A percentile compares a stretch with the other conserved stretches of the same genome.
Conservation (phyloP, 2,329 filamentous ascomycete species). For the Clonostachys chloroleuca region DNA sequence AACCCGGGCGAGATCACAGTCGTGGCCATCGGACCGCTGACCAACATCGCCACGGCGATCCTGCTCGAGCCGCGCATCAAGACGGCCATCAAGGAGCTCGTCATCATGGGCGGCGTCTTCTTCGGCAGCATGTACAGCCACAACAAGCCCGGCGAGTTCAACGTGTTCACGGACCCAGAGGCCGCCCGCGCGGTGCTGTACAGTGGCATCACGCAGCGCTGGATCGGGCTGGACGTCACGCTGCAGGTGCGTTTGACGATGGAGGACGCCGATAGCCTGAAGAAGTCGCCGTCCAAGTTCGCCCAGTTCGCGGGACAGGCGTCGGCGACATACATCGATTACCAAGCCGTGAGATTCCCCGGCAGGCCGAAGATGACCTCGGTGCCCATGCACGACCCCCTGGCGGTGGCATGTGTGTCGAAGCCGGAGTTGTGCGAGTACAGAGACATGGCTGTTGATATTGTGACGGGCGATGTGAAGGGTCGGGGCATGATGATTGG, state of each 20-base stretch:
- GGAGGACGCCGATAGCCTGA: constrained; percentile 1
- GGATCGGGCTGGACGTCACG: constrained; percentile 6
- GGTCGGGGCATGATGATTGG: constrained; percentile 4
- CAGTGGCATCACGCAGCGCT: constrained; percentile 4
- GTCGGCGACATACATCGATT: constrained; percentile 2
- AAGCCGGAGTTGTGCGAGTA: constrained; percentile 5
- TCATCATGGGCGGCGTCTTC: constrained; percentile 6
- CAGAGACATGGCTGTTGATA: constrained; percentile 2
- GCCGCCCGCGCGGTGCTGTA: constrained; percentile 4
- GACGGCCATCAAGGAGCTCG: constrained; percentile 4
- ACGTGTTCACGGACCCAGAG: constrained; percentile 6
- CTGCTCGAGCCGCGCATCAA: constrained; percentile 5
- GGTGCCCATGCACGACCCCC: constrained; percentile 4
- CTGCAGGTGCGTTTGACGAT: constrained; percentile 3
- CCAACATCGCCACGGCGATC: constrained; percentile 5
- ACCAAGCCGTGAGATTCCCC: constrained; percentile 4
- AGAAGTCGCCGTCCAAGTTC: constrained; percentile 3
- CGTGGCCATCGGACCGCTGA: constrained; percentile 6
- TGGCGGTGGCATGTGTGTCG: constrained; percentile 4
- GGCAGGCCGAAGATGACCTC: constrained; percentile 5
- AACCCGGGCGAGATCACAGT: constrained; percentile 6
- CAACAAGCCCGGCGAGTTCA: constrained; percentile 5
- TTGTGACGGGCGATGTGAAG: constrained; percentile 4
- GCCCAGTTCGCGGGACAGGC: constrained; percentile 5
- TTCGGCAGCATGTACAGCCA: constrained; percentile 3